Conservation (phyloP, 1,139 yeast genomes). For the Saccharomyces hybrid region DNA sequence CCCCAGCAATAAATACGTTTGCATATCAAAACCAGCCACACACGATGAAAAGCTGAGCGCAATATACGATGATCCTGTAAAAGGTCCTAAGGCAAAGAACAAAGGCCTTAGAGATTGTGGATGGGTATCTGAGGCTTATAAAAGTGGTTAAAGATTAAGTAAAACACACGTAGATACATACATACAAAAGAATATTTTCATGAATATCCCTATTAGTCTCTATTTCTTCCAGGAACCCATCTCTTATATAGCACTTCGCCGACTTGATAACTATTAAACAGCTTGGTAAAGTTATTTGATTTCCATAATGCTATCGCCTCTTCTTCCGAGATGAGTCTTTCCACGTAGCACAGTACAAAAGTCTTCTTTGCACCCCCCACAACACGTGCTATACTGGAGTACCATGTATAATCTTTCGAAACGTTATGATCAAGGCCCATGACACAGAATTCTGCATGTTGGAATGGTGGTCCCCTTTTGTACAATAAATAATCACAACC, state of each 20-base stretch:
- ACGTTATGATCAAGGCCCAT: constrained; percentile 43
- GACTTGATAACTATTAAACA: constrained; percentile 40
- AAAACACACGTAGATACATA: neutral
- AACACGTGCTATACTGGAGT: constrained; percentile 63
- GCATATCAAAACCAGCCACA: constrained; percentile 73
- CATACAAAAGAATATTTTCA: neutral
- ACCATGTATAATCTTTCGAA: constrained; percentile 28
- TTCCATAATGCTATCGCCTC: constrained; percentile 25
- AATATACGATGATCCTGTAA: constrained; percentile 41
- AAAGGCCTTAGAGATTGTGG: constrained; percentile 65
- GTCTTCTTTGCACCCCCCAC: constrained; percentile 82
- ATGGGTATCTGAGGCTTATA: constrained; percentile 51
- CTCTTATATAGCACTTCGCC: constrained; percentile 64
- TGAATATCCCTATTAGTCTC: constrained; percentile 43
- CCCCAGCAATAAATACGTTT: constrained; percentile 59
- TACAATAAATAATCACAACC: constrained; percentile 78
- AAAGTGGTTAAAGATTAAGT: neutral
- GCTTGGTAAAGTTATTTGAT: constrained; percentile 25
- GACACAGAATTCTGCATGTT: constrained; percentile 83
- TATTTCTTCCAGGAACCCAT: constrained; percentile 78
- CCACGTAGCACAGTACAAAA: constrained; percentile 61
- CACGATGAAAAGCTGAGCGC: constrained; percentile 32
- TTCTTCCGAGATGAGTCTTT: constrained; percentile 38
- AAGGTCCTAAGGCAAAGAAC: constrained; percentile 47
- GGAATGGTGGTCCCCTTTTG: constrained; percentile 88